Conservation (phyloP, 1,284 basidiomycete species). For the Coniophora puteana region DNA sequence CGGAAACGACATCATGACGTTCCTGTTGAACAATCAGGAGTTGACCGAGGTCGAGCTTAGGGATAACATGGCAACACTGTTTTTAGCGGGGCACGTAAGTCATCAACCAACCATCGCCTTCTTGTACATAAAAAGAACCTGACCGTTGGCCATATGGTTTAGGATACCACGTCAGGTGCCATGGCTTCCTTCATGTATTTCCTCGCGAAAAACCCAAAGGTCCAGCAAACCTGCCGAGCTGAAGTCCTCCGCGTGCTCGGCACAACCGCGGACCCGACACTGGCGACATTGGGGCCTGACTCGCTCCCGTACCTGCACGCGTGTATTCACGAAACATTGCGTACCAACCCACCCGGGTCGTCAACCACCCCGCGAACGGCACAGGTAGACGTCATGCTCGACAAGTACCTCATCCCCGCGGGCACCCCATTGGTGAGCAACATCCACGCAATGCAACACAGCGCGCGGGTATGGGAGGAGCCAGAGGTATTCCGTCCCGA, state of each 20-base stretch:
- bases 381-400: conserved; percentile 12
- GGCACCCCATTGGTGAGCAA: neutral
- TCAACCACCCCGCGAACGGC: conserved; percentile 24
- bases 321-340: conserved; percentile 29
- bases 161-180: conserved; percentile 32
- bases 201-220: conserved; percentile 23
- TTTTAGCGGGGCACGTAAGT: conserved; percentile 30
- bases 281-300: conserved; percentile 17
- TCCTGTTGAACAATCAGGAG: conserved; percentile 26
- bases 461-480: neutral
- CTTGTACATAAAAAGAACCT: neutral
- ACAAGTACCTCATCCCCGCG: conserved; percentile 9
- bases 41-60: conserved; percentile 24
- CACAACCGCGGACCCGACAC: conserved; percentile 18
- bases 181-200: conserved; percentile 27
- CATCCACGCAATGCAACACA: neutral
- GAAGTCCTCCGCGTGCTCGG: conserved; percentile 20
- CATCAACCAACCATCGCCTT: no score
- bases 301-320: conserved; percentile 22
- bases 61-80: conserved; percentile 29
- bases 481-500: neutral
- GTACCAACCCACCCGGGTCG: conserved; percentile 28
- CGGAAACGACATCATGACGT: conserved; percentile 29
- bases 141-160: conserved; percentile 2
- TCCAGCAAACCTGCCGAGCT: conserved; percentile 21